Evolutionary conservation across 78 protist genomes (phyloP), one percentile per base, ranked within the genome.

Genomic region (Isochrysis galbana): DNA sequence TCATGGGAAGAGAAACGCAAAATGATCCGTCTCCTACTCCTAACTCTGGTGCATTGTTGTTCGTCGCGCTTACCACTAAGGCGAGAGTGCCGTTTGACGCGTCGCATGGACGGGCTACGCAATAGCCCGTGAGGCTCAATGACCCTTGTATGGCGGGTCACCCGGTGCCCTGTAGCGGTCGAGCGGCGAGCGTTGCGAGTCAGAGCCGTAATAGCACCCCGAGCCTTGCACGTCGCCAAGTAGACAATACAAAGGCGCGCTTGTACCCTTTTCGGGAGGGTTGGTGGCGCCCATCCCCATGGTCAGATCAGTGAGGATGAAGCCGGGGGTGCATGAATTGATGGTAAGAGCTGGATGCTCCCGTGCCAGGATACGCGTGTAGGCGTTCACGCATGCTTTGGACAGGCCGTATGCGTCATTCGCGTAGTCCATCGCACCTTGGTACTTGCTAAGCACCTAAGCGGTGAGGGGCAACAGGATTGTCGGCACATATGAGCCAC

Each of bases 241-340:
- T 29, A 86, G 69, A 34, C 41, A 61, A 34, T 21, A 45, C 44
- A 86, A 61, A 2, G 90, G 90, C 39, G 90, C 90, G 4, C 41
- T 61, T 3, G 41, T 48, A 25, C 90, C 41, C 19, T 48, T 86
- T 46, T 42, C 90, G 34, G 90, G 90, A 5, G 23, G 5, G 22
- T 86, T 86, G 25, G 90, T 45, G 55, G 90, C 90, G 42, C 90
- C 90, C 90, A 86, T 86, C 38, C 90, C 90, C 5, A 11, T 22
- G 29, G 90, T 86, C 32, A 86, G 90, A 41, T 86, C 90, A 32
- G 90, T 86, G 55, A 86, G 69, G 25, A 86, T 45, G 41, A 45
- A 86, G 46, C 90, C 90, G 19, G 90, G 90, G 26, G 77, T 36
- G 90, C 90, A 86, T 25, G 90, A 86, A 61, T 86, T 86, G 90